A percentile compares a stretch with the other conserved stretches of the same genome.
These are phyloP conservation scores for Castanospermum australe DNA, from an alignment of 306 rosid species.

Conservation along the genomic window DNA sequence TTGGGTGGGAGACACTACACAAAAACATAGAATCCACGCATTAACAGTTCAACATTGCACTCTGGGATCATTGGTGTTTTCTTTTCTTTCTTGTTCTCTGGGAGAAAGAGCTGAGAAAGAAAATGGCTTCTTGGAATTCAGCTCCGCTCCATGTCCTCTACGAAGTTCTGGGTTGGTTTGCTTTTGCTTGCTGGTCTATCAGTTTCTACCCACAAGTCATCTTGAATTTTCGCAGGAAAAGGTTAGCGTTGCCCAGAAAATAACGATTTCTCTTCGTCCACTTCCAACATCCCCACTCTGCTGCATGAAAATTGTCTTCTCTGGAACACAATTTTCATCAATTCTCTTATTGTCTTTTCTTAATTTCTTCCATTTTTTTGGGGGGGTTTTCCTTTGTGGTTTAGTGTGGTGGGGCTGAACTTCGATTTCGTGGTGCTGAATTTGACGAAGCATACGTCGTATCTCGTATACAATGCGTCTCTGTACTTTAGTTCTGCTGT, in stretches of 20 bases:
- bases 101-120: not conserved
- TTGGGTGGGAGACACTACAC: not conserved
- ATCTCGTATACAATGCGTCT: slow-evolving; percentile 79
- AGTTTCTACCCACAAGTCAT: slow-evolving; percentile 86
- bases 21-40: not conserved
- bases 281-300: not conserved
- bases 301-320: not conserved
- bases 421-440: slow-evolving; percentile 81
- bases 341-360: not conserved
- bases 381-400: not conserved
- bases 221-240: slow-evolving; percentile 74
- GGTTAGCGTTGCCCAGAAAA: slow-evolving; percentile 32
- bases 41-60: too few species aligned
- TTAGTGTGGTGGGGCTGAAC: slow-evolving; percentile 90
- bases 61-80: not conserved
- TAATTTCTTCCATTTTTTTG: not conserved
- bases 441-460: slow-evolving; percentile 79
- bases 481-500: slow-evolving; percentile 72
- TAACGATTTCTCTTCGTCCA: not conserved
- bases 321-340: not conserved
- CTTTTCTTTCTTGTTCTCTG: not conserved
- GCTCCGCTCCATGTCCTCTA: slow-evolving; percentile 58
- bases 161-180: slow-evolving; percentile 76
- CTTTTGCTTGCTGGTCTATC: slow-evolving; percentile 68
- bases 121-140: slow-evolving; percentile 85